Evolutionary conservation across 306 rosid genomes (phyloP), one percentile per base, ranked within the genome.

Genomic region (Trifolium dubium): DNA sequence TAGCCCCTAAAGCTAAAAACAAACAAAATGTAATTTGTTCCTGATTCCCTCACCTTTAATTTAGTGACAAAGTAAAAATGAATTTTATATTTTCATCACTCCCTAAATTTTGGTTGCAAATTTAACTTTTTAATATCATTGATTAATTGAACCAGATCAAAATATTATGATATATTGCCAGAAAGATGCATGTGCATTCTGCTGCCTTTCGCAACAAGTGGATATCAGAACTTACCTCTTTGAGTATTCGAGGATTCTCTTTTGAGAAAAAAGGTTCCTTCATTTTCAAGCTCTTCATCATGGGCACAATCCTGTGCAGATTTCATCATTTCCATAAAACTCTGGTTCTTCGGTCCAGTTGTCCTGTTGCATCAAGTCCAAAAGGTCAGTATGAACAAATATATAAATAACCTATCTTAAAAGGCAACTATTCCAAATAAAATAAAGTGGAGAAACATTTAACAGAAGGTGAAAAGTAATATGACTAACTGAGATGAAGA

Each of bases 321-420:
- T 76, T 87, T 88, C 81, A 95, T 86, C 88, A 95, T 90, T 82
- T 95, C 99, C 74, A 87, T 82, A 83, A 95, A 90, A 83, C 90
- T 90, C 81, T 85, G 87, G 83, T 77, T 90, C 77, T 88, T 95
- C 84, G 81, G 89, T 71, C 88, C 93, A 14, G 81, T 81, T 83
- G 85, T 86, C 88, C 99, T 92, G 81, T 75, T 60, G 13, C 77
- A 76, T 79, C 49, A 80, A 72, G 39, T 44, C 43, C 80, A 31
- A 43, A 79, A 40, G 49, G 69, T 72, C 74, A 73, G 69, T 51
- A 72, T 64, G 66, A 50, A 32, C 54, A 43, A 10, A 30, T 64
- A 29, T 30, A 29, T 59, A 28, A 62, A 34, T 40, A 31, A 49
- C 56, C 28, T 69, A 64, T 66, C 53, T 64, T 23, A 47, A 59